phyloP scores from a whole-genome alignment of 371 early-diverging fungal genomes.

The Funneliformis caledonium region DNA sequence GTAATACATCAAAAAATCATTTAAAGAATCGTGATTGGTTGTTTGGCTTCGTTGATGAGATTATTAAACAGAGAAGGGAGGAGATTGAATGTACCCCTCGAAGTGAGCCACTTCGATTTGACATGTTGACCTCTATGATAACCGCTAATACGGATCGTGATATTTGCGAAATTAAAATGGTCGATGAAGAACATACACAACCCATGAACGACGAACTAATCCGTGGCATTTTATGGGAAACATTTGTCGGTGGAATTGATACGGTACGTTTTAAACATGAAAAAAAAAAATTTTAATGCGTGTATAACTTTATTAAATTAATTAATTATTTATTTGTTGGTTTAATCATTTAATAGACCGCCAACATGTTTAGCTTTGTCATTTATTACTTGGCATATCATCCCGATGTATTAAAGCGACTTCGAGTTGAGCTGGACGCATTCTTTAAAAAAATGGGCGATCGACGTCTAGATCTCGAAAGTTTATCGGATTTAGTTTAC shows the following conservation, averaged over 20 bases:
- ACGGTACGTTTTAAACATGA: not conserved
- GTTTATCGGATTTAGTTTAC: slow-evolving; percentile 13
- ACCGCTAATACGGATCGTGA: slow-evolving; percentile 5
- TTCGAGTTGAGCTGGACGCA: not conserved
- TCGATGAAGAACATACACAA: not conserved
- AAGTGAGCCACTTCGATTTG: not conserved
- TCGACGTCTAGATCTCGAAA: not conserved
- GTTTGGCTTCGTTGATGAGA: not conserved
- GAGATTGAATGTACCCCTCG: slow-evolving; percentile 22
- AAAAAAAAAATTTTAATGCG: not conserved
- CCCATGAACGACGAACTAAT: not conserved
- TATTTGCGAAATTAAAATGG: not conserved
- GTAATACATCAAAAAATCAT: not conserved
- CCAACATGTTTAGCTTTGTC: not conserved
- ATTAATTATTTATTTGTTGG: not conserved
- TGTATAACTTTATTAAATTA: slow-evolving; percentile 7
- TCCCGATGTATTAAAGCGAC: not conserved
- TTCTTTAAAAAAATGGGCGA: not conserved
- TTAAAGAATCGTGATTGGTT: not conserved
- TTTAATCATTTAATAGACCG: slow-evolving; percentile 7
- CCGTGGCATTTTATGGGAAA: not conserved
- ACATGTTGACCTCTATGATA: slow-evolving; percentile 14
- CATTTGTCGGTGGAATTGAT: not conserved
- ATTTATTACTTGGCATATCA: not conserved
- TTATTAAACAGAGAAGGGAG: slow-evolving; percentile 3